phyloP scores from a whole-genome alignment of 805 yeast species.

The Myxozyma nipponensis region DNA sequence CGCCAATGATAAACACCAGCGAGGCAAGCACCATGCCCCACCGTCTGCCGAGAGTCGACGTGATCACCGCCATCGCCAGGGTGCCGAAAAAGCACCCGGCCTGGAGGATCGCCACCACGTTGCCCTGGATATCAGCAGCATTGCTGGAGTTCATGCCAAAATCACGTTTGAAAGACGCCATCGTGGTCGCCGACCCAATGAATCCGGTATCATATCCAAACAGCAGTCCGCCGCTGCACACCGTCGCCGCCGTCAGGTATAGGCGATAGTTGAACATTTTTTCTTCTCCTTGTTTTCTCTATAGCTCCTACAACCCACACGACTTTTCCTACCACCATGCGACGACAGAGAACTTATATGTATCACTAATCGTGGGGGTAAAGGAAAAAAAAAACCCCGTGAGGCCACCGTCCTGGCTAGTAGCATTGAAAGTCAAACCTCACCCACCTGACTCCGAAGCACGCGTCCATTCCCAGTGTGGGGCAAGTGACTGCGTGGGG shows the following conservation, averaged over 20 bases:
- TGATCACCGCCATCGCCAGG: conserved; percentile 42
- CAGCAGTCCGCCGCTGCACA: conserved; percentile 49
- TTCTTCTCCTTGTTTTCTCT: too few relatives aligned
- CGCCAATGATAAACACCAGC: conserved; percentile 33
- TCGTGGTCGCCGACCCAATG: conserved; percentile 51
- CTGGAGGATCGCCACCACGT: conserved; percentile 25
- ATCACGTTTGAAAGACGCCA: conserved; percentile 44
- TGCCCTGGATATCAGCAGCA: conserved; percentile 23
- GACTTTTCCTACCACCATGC: neutral
- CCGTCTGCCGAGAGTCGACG: conserved; percentile 41
- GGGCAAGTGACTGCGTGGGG: too few relatives aligned
- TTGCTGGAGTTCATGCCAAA: conserved; percentile 43
- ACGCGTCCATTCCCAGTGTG: too few relatives aligned
- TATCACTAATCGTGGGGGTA: too few relatives aligned
- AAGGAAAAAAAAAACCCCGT: too few relatives aligned
- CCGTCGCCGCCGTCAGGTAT: conserved; percentile 44
- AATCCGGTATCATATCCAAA: conserved; percentile 57
- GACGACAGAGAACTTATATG: too few relatives aligned
- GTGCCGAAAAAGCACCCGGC: conserved; percentile 40
- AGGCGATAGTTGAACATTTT: conserved; percentile 47
- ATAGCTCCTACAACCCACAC: neutral
- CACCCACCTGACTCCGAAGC: too few relatives aligned
- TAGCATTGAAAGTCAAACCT: too few relatives aligned
- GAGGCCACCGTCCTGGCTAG: too few relatives aligned
- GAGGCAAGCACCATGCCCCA: conserved; percentile 54